phyloP scores from a whole-genome alignment of 1,284 basidiomycete genomes.

The Fomitopsis schrenkii region DNA sequence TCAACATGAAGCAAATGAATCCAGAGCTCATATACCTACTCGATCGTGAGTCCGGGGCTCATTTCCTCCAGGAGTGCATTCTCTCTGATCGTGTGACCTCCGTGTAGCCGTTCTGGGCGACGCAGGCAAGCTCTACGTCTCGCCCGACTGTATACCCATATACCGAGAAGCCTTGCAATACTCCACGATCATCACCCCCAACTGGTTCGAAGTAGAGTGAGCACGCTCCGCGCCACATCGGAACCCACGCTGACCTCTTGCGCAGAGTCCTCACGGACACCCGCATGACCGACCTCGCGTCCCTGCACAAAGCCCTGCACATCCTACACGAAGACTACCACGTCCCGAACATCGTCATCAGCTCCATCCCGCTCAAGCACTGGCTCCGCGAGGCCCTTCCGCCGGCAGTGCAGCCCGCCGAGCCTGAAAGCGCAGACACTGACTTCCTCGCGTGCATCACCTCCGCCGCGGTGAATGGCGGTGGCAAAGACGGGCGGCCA shows the following conservation, averaged over 20 bases:
- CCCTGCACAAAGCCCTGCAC: constrained; percentile 67
- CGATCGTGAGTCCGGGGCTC: constrained; percentile 66
- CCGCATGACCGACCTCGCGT: constrained; percentile 58
- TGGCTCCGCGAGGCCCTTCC: constrained; percentile 56
- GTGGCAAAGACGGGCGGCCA: constrained; percentile 9
- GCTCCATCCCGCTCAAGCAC: constrained; percentile 71
- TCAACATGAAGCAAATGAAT: constrained; percentile 51
- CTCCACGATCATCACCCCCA: constrained; percentile 92
- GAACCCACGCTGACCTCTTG: background rate
- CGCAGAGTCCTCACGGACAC: constrained; percentile 71
- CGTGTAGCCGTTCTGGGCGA: constrained; percentile 83
- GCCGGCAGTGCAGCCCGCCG: constrained; percentile 32
- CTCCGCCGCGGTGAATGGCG: constrained; percentile 38
- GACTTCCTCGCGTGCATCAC: constrained; percentile 76
- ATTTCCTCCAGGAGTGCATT: background rate
- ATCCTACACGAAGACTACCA: constrained; percentile 72
- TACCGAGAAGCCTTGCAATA: constrained; percentile 79
- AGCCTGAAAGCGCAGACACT: constrained; percentile 23
- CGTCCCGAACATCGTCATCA: constrained; percentile 89
- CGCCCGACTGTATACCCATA: constrained; percentile 83
- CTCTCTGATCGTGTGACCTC: background rate
- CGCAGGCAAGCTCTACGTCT: constrained; percentile 84
- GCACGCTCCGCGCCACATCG: constrained; percentile 24
- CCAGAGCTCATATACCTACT: constrained; percentile 79
- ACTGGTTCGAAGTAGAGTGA: constrained; percentile 97